phyloP scores from a whole-genome alignment of 768 basidiomycete genomes.

The Lactifluus volemus region DNA sequence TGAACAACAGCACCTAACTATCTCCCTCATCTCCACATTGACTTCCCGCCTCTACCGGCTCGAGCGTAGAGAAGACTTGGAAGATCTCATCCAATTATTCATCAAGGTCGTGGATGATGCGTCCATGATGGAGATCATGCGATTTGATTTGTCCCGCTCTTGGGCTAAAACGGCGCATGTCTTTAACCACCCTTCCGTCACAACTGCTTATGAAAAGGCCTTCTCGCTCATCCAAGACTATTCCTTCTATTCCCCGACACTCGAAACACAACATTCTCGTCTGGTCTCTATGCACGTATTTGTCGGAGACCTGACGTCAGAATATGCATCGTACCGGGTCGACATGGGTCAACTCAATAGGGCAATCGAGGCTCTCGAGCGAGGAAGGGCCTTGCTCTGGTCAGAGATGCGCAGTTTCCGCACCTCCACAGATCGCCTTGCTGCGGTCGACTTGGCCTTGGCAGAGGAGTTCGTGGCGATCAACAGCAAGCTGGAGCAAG shows the following conservation, averaged over 20 bases:
- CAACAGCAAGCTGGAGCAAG: neutral
- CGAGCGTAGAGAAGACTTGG: neutral
- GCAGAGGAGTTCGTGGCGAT: neutral
- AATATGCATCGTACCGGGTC: neutral
- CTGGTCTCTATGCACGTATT: neutral
- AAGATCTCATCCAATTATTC: too few relatives aligned
- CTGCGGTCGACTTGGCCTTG: neutral
- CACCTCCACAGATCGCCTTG: neutral
- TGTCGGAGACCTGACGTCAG: neutral
- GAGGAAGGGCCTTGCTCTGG: neutral
- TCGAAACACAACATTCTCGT: conserved; percentile 1
- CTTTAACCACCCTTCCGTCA: neutral
- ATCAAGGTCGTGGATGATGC: too few relatives aligned
- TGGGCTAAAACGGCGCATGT: neutral
- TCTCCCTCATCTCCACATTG: neutral
- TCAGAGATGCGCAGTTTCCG: neutral
- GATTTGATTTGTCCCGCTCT: neutral
- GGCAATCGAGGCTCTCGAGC: neutral
- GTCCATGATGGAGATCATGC: too few relatives aligned
- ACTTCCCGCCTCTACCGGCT: neutral
- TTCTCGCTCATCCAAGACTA: neutral
- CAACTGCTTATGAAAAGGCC: neutral
- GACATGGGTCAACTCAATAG: neutral
- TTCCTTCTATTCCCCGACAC: neutral
- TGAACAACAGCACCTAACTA: neutral